Evolutionary conservation across 2,329 filamentous ascomycete species (phyloP).

Genomic region (Diaporthe sp.): DNA sequence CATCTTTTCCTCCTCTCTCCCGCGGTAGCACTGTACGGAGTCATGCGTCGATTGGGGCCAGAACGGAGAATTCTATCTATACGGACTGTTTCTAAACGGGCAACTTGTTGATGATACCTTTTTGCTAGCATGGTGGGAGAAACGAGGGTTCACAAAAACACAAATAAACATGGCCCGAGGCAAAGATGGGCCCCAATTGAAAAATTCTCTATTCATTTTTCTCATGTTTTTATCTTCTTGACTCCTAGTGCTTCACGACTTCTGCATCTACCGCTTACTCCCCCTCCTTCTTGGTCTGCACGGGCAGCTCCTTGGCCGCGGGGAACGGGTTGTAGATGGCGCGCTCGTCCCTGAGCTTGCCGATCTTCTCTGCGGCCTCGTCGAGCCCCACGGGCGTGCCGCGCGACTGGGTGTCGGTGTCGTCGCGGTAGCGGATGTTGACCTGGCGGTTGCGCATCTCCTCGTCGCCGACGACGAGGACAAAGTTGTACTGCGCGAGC

Average conservation of each 20-base stretch:
- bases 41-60: constrained; percentile 3
- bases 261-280: neutral
- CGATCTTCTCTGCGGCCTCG: constrained; percentile 69
- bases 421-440: constrained; percentile 75
- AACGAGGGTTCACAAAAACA: constrained; percentile 3
- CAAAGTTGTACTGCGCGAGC: constrained; percentile 86
- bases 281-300: constrained; percentile 40
- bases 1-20: neutral
- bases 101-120: constrained; percentile 38
- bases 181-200: neutral
- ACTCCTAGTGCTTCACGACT: neutral
- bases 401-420: constrained; percentile 72
- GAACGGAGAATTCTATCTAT: constrained; percentile 2
- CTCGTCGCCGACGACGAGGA: constrained; percentile 77
- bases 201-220: constrained; percentile 13
- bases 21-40: constrained; percentile 7
- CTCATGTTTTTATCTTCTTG: neutral
- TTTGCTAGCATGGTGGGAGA: constrained; percentile 24
- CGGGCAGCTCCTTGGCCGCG: constrained; percentile 42
- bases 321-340: constrained; percentile 55
- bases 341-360: constrained; percentile 65
- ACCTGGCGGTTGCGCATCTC: constrained; percentile 72
- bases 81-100: neutral
- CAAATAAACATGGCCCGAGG: constrained; percentile 22
- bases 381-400: constrained; percentile 71